Percentiles rank a stretch among this genome's conserved stretches.
These are phyloP conservation scores for Trichaptum fuscoviolaceum DNA, from an alignment of 768 basidiomycete genomes.

Conservation along the genomic window DNA sequence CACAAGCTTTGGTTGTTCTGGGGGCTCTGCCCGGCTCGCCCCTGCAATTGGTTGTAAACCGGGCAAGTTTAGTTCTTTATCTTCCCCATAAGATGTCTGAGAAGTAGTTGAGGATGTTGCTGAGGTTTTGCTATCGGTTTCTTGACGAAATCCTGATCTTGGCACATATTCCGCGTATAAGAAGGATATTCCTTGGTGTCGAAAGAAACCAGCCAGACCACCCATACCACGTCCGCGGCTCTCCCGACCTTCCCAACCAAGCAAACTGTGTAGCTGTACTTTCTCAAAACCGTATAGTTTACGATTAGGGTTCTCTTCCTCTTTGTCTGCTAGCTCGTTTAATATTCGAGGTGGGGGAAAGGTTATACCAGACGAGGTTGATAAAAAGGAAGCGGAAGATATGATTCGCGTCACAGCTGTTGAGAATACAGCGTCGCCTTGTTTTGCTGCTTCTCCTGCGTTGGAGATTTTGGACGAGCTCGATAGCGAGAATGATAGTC, in stretches of 20 bases:
- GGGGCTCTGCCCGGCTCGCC: not conserved
- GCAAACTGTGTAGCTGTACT: conserved; percentile 43
- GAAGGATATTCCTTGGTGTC: conserved; percentile 53
- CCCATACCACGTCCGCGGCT: conserved; percentile 38
- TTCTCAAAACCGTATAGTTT: conserved; percentile 53
- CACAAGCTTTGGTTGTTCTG: not conserved
- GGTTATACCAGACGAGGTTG: conserved; percentile 47
- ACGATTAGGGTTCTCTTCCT: conserved; percentile 33
- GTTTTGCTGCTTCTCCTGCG: conserved; percentile 3
- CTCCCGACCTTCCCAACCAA: conserved; percentile 56
- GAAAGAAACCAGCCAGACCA: conserved; percentile 47
- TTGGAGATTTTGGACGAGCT: not conserved
- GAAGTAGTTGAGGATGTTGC: not conserved
- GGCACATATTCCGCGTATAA: conserved; percentile 40
- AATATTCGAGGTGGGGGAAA: conserved; percentile 46
- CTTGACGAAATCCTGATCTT: not conserved
- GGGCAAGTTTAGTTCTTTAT: not conserved
- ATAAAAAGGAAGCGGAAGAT: conserved; percentile 35
- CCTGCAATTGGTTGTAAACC: not conserved
- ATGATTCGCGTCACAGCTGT: conserved; percentile 37
- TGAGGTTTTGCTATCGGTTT: not conserved
- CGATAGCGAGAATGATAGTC: not conserved
- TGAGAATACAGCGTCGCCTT: conserved; percentile 17
- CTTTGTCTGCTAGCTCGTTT: conserved; percentile 44
- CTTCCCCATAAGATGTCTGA: conserved; percentile 4